phyloP scores from a whole-genome alignment of 805 yeast species.

The Candida ponderosae region DNA sequence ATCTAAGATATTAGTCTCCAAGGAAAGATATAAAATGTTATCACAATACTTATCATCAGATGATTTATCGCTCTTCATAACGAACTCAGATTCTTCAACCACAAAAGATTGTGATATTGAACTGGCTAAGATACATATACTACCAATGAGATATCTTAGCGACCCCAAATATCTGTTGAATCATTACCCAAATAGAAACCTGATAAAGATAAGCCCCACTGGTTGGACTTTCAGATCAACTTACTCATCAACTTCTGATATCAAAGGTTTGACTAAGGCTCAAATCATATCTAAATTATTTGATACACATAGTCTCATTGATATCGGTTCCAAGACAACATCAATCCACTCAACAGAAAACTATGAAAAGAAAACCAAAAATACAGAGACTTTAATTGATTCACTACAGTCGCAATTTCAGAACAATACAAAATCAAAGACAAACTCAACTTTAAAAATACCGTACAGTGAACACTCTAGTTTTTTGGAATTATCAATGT shows the following conservation, averaged over 20 bases:
- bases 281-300: background rate
- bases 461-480: slow-evolving; percentile 97
- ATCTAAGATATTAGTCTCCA: slow-evolving; percentile 43
- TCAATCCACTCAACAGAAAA: background rate
- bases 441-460: slow-evolving; percentile 38
- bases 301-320: background rate
- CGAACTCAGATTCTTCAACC: too few relatives aligned
- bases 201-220: slow-evolving; percentile 78
- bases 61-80: background rate
- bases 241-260: too few relatives aligned
- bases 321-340: too few relatives aligned
- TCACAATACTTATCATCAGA: background rate
- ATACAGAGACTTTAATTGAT: too few relatives aligned
- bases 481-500: slow-evolving; percentile 66
- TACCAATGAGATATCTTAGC: slow-evolving; percentile 53
- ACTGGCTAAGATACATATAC: slow-evolving; percentile 57
- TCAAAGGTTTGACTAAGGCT: background rate
- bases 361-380: background rate
- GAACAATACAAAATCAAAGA: background rate
- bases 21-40: slow-evolving; percentile 21
- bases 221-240: slow-evolving; percentile 71
- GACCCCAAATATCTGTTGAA: slow-evolving; percentile 23
- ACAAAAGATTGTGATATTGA: slow-evolving; percentile 28
- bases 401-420: background rate
- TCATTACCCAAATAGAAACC: slow-evolving; percentile 13